phyloP scores from a whole-genome alignment of 139 green algal genomes.

The Picochlorum sp. region DNA sequence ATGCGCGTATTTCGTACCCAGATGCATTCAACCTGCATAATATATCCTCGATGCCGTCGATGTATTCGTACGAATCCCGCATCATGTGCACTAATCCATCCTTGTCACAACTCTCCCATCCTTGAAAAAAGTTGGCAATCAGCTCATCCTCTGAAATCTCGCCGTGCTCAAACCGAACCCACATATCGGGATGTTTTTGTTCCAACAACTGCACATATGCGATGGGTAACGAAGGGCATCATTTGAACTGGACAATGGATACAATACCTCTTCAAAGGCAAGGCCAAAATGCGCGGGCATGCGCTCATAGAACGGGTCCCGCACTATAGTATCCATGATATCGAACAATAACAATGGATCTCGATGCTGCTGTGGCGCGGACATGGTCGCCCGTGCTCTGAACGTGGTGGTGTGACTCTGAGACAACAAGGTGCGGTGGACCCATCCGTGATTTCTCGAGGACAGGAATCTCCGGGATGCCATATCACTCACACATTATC shows the following conservation, averaged over 20 bases:
- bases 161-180: conserved; percentile 77
- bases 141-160: conserved; percentile 60
- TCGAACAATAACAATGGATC: conserved; percentile 49
- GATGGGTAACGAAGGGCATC: not conserved
- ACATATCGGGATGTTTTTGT: conserved; percentile 74
- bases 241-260: conserved; percentile 57
- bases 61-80: conserved; percentile 61
- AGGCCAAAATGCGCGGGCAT: conserved; percentile 68
- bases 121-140: conserved; percentile 65
- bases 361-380: too few species aligned
- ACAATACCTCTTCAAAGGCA: conserved; percentile 25
- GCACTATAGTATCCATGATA: conserved; percentile 64
- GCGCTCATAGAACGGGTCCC: conserved; percentile 73
- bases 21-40: conserved; percentile 40
- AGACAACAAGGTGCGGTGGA: too few species aligned
- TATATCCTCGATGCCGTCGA: conserved; percentile 71
- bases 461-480: too few species aligned
- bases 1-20: conserved; percentile 57
- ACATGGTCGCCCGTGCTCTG: too few species aligned
- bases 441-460: too few species aligned
- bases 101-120: conserved; percentile 62
- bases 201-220: conserved; percentile 42
- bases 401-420: too few species aligned
- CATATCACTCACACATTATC: too few species aligned
- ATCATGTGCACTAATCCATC: conserved; percentile 46